Evolutionary conservation across 208 protist genomes (phyloP).

Genomic region (Acanthamoeba polyphaga): DNA sequence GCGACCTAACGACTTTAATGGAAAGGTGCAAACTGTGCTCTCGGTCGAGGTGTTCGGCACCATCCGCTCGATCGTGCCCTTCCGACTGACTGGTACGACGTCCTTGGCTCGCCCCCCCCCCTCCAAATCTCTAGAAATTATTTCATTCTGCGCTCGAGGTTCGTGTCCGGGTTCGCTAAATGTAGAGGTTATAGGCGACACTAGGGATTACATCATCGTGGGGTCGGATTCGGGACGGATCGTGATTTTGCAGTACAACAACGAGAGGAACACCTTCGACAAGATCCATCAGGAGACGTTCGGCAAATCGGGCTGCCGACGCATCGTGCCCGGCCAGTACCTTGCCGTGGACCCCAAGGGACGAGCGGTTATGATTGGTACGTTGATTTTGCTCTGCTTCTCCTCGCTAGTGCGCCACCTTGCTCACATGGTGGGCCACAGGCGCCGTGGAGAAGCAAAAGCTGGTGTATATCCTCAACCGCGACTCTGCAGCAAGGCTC

Average conservation of each 20-base stretch:
- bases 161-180: background rate
- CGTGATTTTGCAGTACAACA: constrained; percentile 95
- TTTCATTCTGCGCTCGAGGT: background rate
- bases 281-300: constrained; percentile 97
- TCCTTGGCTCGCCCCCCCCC: background rate
- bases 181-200: constrained; percentile 28
- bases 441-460: constrained; percentile 96
- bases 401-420: background rate
- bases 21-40: constrained; percentile 86
- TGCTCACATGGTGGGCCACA: background rate
- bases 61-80: constrained; percentile 91
- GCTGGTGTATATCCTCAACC: constrained; percentile 95
- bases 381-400: constrained; percentile 5
- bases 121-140: constrained; percentile 24
- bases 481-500: constrained; percentile 90
- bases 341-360: constrained; percentile 96
- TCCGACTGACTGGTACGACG: constrained; percentile 92
- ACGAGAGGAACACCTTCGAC: constrained; percentile 92
- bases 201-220: constrained; percentile 95
- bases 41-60: constrained; percentile 92
- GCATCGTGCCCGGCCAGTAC: constrained; percentile 96
- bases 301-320: constrained; percentile 96
- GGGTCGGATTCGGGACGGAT: constrained; percentile 96
- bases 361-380: constrained; percentile 96
- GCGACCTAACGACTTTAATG: constrained; percentile 87